Base-by-base conservation (phyloP, 129 eudicot genomes). In the Artemisia tridentata region DNA sequence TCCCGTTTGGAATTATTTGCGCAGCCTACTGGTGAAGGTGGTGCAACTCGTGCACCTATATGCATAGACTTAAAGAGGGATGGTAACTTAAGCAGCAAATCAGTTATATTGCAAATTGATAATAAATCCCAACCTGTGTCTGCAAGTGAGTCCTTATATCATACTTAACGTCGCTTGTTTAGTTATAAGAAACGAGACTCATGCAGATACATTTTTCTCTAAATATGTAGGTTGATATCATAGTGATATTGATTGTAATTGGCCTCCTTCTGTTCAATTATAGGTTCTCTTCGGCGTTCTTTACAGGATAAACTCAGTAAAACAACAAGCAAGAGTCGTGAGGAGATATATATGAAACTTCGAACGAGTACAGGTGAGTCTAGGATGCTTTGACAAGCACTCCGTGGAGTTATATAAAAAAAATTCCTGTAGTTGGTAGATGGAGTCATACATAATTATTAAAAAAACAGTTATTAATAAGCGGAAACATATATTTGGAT, bases 11-110 rank as follows among this genome's bases (percentile, higher is more conserved):
- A 65, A 55, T 41, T 78, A 25, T 54, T 34, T 63, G 43, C 55
- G 52, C 87, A 93, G 99, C 99, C 97, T 60, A 93, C 99, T 58
- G 99, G 99, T 69, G 99, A 90, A 90, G 95, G 92, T 79, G 97
- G 99, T 69, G 99, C 99, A 41, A 93, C 99, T 59, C 95, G 99
- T 72, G 96, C 99, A 47, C 97, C 99, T 43, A 93, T 93, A 65
- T 82, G 90, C 82, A 75, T 93, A 47, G 97, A 87, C 46, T 80
- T 93, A 53, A 67, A 74, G 60, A 87, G 97, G 79, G 99, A 93
- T 84, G 80, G 73, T 29, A 81, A 92, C 62, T 79, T 93, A 23
- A 90, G 96, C 85, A 93, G 77, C 85, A 93, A 84, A 79, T 82
- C 99, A 52, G 82, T 93, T 72, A 63, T 90, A 52, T 62, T 93